Base-by-base conservation (phyloP, 1,284 basidiomycete species). In the Afroboletus lepidellus region DNA sequence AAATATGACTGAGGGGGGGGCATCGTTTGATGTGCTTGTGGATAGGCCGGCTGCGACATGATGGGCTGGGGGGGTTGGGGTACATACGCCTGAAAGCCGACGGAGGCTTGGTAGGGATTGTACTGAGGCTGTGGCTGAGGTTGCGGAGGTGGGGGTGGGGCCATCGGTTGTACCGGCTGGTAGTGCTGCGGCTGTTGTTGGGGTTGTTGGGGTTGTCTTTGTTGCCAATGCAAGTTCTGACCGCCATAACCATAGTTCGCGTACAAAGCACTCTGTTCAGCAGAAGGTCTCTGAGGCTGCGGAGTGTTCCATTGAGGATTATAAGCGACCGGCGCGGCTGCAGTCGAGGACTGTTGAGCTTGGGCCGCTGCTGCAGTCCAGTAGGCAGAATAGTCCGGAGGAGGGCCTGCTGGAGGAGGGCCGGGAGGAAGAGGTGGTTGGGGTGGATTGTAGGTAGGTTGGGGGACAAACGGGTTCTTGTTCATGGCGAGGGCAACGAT, bases 231-330 rank as follows among this genome's bases (percentile, higher is more conserved):
- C 51, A 74, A 66, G 51, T 71, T 74, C 59, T 75, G 84, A 38
- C 77, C 75, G 3, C 89, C 87, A 64, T 92, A 92, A 25, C 89
- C 89, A 62, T 92, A 92, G 65, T 92, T 92, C 2, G 89, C 89
- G 60, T 90, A 92, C 32, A 92, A 64, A 24, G 87, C 84, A 63
- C 83, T 85, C 63, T 91, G 87, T 59, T 89, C 82, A 20, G 83
- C 75, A 39, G 85, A 74, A 37, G 85, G 85, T 48, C 85, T 75
- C 48, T 79, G 73, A 23, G 81, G 80, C 59, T 82, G 84, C 4
- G 80, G 77, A 39, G 78, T 71, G 46, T 73, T 75, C 83, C 86
- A 89, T 70, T 87, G 84, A 8, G 83, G 76, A 55, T 75, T 80
- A 60, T 84, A 87, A 46, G 77, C 72, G 38, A 72, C 72, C 39